A percentile compares a stretch with the other conserved stretches of the same genome.
Conservation (phyloP, 805 yeast genomes). For the Metschnikowia koreensis region DNA sequence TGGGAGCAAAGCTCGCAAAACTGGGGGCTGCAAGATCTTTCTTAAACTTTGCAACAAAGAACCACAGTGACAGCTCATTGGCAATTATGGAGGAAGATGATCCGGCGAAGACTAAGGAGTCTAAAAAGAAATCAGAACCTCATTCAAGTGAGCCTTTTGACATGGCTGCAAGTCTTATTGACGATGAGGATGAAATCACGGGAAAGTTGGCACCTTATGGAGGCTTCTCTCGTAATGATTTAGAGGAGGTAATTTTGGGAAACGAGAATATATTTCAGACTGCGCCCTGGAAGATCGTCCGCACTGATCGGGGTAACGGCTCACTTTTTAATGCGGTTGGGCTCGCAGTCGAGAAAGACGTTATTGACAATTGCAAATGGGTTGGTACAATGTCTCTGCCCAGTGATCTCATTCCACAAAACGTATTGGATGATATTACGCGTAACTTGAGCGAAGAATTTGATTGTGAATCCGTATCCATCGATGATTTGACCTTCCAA, state of each 20-base stretch:
- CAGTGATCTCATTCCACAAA: constrained; percentile 69
- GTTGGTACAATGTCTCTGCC: constrained; percentile 93
- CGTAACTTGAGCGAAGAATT: constrained; percentile 46
- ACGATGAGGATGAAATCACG: constrained; percentile 15
- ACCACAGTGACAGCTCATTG: constrained; percentile 30
- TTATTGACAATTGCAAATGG: constrained; percentile 54
- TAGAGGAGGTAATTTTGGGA: constrained; percentile 43
- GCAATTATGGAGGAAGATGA: constrained; percentile 33
- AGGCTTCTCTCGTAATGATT: constrained; percentile 66
- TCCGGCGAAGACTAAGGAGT: constrained; percentile 2
- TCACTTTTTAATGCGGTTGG: constrained; percentile 83
- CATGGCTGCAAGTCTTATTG: constrained; percentile 11
- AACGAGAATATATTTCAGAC: constrained; percentile 49
- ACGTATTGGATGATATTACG: constrained; percentile 54
- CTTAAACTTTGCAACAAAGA: constrained; percentile 21
- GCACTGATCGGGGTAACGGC: constrained; percentile 77
- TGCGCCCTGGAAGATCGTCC: constrained; percentile 73
- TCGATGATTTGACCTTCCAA: constrained; percentile 75
- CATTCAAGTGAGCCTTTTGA: constrained; percentile 15
- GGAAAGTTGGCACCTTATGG: constrained; percentile 61
- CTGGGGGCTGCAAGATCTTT: constrained; percentile 10
- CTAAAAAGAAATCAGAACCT: constrained; percentile 3
- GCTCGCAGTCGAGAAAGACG: constrained; percentile 44
- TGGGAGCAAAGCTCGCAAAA: constrained; percentile 2
- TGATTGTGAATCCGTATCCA: constrained; percentile 62